Evolutionary conservation across 1,284 basidiomycete genomes (phyloP).

Genomic region (Tylopilus orsonianus): DNA sequence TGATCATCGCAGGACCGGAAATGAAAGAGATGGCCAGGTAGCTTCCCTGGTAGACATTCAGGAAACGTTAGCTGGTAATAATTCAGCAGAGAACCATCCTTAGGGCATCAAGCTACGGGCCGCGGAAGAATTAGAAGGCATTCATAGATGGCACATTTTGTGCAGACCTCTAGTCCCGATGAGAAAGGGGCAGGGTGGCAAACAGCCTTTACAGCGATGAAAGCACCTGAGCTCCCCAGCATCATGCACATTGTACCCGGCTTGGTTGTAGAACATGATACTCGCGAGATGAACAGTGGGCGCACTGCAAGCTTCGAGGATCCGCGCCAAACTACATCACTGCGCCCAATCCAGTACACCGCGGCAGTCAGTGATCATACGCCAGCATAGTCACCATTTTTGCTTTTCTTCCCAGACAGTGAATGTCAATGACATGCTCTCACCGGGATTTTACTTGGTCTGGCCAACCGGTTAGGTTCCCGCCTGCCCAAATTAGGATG

Average conservation of each 20-base stretch:
- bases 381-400: constrained; percentile 21
- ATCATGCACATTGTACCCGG: constrained; percentile 7
- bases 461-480: constrained; percentile 14
- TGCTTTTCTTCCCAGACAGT: constrained; percentile 18
- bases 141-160: constrained; percentile 16
- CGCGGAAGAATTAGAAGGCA: constrained; percentile 24
- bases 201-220: constrained; percentile 10
- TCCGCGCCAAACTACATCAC: constrained; percentile 12
- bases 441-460: constrained; percentile 17
- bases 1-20: constrained; percentile 22
- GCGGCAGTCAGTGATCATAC: constrained; percentile 13
- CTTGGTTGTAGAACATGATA: constrained; percentile 8
- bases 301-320: constrained; percentile 7
- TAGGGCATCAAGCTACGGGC: constrained; percentile 25
- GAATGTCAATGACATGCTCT: constrained; percentile 21
- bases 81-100: constrained; percentile 5
- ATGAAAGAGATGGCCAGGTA: constrained; percentile 22
- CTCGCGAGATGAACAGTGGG: constrained; percentile 9
- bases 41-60: constrained; percentile 5
- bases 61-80: constrained; percentile 12
- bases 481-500: constrained; percentile 28
- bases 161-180: constrained; percentile 11
- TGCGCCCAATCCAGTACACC: constrained; percentile 9
- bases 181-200: constrained; percentile 15
- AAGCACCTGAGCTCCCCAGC: constrained; percentile 5